A percentile compares a stretch with the other conserved stretches of the same genome.
Evolutionary conservation across 164 flowering plant species (phyloP).

Genomic region (Brasenia schreberi): DNA sequence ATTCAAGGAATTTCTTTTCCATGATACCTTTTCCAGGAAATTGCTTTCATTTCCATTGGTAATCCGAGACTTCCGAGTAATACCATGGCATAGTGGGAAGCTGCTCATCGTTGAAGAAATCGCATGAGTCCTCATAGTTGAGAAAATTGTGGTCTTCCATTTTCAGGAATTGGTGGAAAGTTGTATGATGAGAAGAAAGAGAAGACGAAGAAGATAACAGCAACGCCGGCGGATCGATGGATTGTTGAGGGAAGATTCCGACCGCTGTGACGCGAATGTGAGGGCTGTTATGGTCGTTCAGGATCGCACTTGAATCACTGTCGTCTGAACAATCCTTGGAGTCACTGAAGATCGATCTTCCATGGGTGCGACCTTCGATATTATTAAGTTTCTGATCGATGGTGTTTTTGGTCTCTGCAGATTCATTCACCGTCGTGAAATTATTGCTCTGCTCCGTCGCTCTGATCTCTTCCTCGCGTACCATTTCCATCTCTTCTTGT

Average conservation of each 20-base stretch:
- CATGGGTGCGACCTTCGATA: background rate
- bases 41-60: conserved; percentile 43
- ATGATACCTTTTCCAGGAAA: background rate
- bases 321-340: conserved; percentile 58
- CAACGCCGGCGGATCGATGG: background rate
- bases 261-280: background rate
- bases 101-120: conserved; percentile 78
- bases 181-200: background rate
- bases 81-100: conserved; percentile 81
- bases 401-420: background rate
- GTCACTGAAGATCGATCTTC: conserved; percentile 16
- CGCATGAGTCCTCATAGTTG: conserved; percentile 50
- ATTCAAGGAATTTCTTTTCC: too few species aligned
- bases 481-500: background rate
- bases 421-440: background rate
- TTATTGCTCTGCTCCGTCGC: background rate
- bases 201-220: background rate
- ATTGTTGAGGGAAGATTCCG: background rate
- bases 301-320: conserved; percentile 84
- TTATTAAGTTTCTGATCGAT: background rate
- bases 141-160: conserved; percentile 80
- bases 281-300: conserved; percentile 64
- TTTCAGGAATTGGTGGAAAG: conserved; percentile 27
- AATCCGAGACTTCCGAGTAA: conserved; percentile 17
- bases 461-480: background rate